Percentiles rank a stretch among this genome's conserved stretches.
These are phyloP conservation scores for Metschnikowia proteae DNA, from an alignment of 805 yeast species.

Conservation along the genomic window DNA sequence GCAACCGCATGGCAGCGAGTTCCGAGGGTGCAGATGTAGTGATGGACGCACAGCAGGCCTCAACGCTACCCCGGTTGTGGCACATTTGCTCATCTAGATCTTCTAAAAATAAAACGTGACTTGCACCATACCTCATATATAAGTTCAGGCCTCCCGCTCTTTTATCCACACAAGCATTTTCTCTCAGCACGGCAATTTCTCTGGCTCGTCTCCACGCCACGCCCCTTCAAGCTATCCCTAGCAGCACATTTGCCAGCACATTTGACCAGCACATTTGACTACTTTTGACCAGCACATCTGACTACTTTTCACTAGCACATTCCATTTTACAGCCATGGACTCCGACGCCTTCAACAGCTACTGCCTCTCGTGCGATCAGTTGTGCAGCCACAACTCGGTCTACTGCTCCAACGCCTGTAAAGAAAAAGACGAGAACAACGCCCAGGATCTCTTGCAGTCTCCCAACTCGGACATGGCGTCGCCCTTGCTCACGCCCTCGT, in stretches of 20 bases:
- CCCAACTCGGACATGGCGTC: conserved; percentile 26
- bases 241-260: no score
- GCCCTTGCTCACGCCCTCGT: conserved; percentile 38
- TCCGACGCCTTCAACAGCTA: conserved; percentile 22
- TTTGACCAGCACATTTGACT: background rate
- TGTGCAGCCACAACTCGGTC: conserved; percentile 17
- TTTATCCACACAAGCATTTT: background rate
- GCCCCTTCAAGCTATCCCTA: no score
- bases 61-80: conserved; percentile 6
- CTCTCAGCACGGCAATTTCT: background rate
- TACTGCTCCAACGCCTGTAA: conserved; percentile 33
- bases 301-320: background rate
- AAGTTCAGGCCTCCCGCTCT: background rate
- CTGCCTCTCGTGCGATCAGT: conserved; percentile 20
- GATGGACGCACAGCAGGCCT: background rate
- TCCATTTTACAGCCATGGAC: conserved; percentile 8
- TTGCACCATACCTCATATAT: conserved; percentile 9
- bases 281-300: background rate
- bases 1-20: background rate
- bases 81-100: conserved; percentile 14
- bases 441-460: conserved; percentile 14
- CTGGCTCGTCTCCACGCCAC: no score
- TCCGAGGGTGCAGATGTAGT: conserved; percentile 7
- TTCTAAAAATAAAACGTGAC: conserved; percentile 16
- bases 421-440: conserved; percentile 28